These are phyloP conservation scores for Moricandia moricandioides DNA, from an alignment of 345 rosid genomes.

Conservation along the genomic window DNA sequence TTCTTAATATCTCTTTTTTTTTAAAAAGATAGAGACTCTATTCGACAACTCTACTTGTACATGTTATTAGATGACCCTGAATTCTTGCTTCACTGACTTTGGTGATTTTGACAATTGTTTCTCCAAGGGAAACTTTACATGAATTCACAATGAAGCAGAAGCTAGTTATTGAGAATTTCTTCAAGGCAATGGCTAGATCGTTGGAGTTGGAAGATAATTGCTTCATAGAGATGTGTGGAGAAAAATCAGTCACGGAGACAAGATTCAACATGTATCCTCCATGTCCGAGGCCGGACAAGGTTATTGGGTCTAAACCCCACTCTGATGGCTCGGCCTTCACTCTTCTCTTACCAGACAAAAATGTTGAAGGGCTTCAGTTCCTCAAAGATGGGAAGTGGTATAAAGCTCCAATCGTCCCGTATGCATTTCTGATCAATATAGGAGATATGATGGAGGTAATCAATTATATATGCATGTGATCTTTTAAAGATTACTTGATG, in stretches of 20 bases:
- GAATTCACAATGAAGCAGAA: slow-evolving; percentile 35
- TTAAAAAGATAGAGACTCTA: too few relatives aligned
- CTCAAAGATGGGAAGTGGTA: slow-evolving; percentile 49
- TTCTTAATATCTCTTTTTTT: too few relatives aligned
- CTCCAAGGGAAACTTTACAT: slow-evolving; percentile 37
- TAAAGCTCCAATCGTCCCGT: slow-evolving; percentile 43
- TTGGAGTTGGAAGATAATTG: slow-evolving; percentile 44
- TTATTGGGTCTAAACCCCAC: slow-evolving; percentile 52
- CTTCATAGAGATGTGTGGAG: slow-evolving; percentile 48
- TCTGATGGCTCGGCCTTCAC: slow-evolving; percentile 61
- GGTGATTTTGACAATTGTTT: background rate
- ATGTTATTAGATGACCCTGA: too few relatives aligned
- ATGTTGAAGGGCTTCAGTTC: slow-evolving; percentile 53
- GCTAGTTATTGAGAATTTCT: slow-evolving; percentile 24
- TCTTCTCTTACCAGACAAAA: slow-evolving; percentile 47
- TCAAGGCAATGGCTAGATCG: slow-evolving; percentile 53
- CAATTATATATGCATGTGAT: background rate
- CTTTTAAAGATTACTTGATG: background rate
- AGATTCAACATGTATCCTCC: slow-evolving; percentile 61
- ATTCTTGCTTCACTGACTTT: background rate
- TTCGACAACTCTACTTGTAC: too few relatives aligned
- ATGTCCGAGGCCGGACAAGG: slow-evolving; percentile 50
- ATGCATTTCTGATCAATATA: slow-evolving; percentile 46
- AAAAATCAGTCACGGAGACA: slow-evolving; percentile 32
- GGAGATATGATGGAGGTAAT: slow-evolving; percentile 56